Conservation (phyloP, 2,329 filamentous ascomycete species). For the Rutstroemia sp. region DNA sequence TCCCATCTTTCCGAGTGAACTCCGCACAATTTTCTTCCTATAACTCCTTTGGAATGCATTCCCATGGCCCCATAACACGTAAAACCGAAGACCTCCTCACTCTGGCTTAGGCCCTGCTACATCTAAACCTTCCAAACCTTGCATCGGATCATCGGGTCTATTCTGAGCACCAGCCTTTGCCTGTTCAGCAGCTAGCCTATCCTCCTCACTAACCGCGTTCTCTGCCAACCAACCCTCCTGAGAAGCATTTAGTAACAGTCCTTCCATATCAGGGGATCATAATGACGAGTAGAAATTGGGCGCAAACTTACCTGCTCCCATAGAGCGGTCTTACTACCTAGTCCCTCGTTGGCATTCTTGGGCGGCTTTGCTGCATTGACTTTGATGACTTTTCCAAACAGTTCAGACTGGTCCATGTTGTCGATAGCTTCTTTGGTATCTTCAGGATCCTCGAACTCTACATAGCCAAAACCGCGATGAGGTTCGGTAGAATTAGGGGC, state of each 20-base stretch:
- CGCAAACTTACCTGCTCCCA: slow-evolving; percentile 77
- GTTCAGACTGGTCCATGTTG: slow-evolving; percentile 97
- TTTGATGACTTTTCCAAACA: slow-evolving; percentile 87
- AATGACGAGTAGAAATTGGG: neutral
- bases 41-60: slow-evolving; percentile 19
- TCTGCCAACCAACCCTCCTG: slow-evolving; percentile 92
- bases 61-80: neutral
- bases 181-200: slow-evolving; percentile 53
- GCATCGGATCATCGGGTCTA: slow-evolving; percentile 78
- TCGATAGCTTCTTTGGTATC: slow-evolving; percentile 95
- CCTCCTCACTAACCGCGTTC: slow-evolving; percentile 77
- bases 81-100: slow-evolving; percentile 34
- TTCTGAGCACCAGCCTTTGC: slow-evolving; percentile 43
- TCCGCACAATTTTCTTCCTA: slow-evolving; percentile 10
- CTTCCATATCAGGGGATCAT: neutral
- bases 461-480: slow-evolving; percentile 92
- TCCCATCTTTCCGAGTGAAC: slow-evolving; percentile 1
- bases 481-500: slow-evolving; percentile 67
- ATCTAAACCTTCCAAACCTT: slow-evolving; percentile 86
- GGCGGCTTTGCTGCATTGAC: slow-evolving; percentile 88
- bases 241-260: slow-evolving; percentile 14
- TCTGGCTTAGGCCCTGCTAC: slow-evolving; percentile 84
- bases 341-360: slow-evolving; percentile 77
- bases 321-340: slow-evolving; percentile 88
- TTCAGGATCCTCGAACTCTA: slow-evolving; percentile 80